Conservation (phyloP, 495 filamentous ascomycete species). For the Xylaria flabelliformis region DNA sequence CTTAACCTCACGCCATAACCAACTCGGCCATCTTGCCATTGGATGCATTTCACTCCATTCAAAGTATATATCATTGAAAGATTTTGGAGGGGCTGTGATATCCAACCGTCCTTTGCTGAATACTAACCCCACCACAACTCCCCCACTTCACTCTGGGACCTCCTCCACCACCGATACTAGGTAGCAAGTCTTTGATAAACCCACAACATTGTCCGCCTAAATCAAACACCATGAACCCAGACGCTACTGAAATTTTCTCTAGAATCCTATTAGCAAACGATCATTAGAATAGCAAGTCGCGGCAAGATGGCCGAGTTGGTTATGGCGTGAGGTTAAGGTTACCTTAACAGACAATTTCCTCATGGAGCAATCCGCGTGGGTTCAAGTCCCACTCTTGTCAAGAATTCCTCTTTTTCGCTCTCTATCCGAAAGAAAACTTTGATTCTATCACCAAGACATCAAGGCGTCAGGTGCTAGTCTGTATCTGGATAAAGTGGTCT, state of each 20-base stretch:
- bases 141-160: too few relatives aligned
- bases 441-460: too few relatives aligned
- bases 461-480: too few relatives aligned
- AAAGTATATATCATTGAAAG: too few relatives aligned
- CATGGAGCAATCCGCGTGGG: constrained; percentile 50
- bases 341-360: constrained; percentile 30
- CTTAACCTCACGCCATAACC: constrained; percentile 54
- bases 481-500: too few relatives aligned
- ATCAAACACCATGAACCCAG: neutral
- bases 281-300: neutral
- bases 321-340: constrained; percentile 48
- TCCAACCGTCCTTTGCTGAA: too few relatives aligned
- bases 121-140: too few relatives aligned
- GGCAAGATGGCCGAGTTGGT: constrained; percentile 54
- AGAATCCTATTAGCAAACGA: neutral
- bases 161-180: too few relatives aligned
- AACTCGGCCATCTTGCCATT: constrained; percentile 51
- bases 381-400: constrained; percentile 52
- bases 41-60: too few relatives aligned
- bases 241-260: neutral
- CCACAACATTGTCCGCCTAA: neutral
- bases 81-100: too few relatives aligned
- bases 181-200: too few relatives aligned
- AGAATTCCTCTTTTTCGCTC: neutral
- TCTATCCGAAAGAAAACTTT: too few relatives aligned